Evolutionary conservation across 2,329 filamentous ascomycete genomes (phyloP), one percentile per base, ranked within the genome.

Genomic region (Scedosporium minutisporum): DNA sequence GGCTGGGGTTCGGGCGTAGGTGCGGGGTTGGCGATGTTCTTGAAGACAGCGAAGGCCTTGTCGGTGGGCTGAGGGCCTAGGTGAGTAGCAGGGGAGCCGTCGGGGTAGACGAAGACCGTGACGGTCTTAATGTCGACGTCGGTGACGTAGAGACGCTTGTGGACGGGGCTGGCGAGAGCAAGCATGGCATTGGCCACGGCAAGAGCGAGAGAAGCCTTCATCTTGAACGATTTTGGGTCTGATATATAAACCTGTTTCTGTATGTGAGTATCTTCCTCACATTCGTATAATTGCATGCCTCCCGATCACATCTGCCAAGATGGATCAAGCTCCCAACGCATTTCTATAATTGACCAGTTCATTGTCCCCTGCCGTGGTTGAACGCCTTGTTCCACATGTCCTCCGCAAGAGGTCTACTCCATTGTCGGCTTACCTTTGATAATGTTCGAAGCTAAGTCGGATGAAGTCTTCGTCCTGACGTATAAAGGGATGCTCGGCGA

Each of bases 141-240:
- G 33, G 75, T 79, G 64, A 75, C 67, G 64, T 76, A 66, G 57
- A 66, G 73, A 60, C 80, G 75, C 68, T 76, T 75, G 63, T 73
- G 66, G 42, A 81, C 70, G 62, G 80, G 80, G 59, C 71, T 69
- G 67, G 80, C 80, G 63, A 74, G 68, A 62, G 76, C 78, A 70
- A 82, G 65, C 61, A 79, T 65, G 68, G 80, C 78, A 69, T 78
- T 73, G 65, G 78, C 73, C 67, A 75, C 73, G 66, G 74, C 72
- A 67, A 83, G 71, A 66, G 78, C 71, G 63, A 78, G 64, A 58
- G 80, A 79, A 57, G 76, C 73, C 76, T 80, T 83, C 81, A 83
- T 83, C 66, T 71, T 80, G 72, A 64, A 64, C 58, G 65, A 21
- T 62, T n/a, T 27, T 3, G 23, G 18, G 27, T 46, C 5, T 33